Evolutionary conservation across 2,329 filamentous ascomycete species (phyloP).

Genomic region (Sphaerulina populicola): DNA sequence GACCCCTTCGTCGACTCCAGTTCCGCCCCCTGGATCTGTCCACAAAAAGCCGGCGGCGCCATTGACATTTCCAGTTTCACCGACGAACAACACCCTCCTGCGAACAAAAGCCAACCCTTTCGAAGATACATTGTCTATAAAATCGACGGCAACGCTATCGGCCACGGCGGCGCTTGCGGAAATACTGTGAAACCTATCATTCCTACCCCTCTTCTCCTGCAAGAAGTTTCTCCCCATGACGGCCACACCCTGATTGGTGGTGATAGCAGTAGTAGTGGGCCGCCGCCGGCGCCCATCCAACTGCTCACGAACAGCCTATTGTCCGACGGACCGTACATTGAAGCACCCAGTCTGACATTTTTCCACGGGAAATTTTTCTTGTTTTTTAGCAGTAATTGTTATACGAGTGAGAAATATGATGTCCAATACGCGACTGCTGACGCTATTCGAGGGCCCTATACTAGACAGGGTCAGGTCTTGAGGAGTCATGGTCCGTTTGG

Average conservation of each 20-base stretch:
- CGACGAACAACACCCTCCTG: constrained; percentile 13
- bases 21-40: constrained; percentile 27
- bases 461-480: constrained; percentile 22
- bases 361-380: constrained; percentile 28
- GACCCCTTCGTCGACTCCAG: constrained; percentile 26
- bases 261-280: too few species aligned
- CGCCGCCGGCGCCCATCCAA: too few species aligned
- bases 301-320: constrained; percentile 24
- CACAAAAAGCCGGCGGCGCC: constrained; percentile 26
- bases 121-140: constrained; percentile 32
- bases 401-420: constrained; percentile 25
- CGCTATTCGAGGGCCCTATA: constrained; percentile 25
- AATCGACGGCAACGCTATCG: constrained; percentile 33
- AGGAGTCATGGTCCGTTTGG: constrained; percentile 21
- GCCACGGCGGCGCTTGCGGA: constrained; percentile 27
- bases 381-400: constrained; percentile 30
- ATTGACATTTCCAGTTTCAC: constrained; percentile 30
- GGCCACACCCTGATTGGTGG: constrained; percentile 27
- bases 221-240: constrained; percentile 26
- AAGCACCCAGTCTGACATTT: constrained; percentile 23
- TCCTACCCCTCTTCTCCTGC: constrained; percentile 29
- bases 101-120: constrained; percentile 19
- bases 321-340: constrained; percentile 29
- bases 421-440: constrained; percentile 26
- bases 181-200: constrained; percentile 31